Base-by-base conservation (phyloP, 2,329 filamentous ascomycete species). In the Ophiostoma montium region DNA sequence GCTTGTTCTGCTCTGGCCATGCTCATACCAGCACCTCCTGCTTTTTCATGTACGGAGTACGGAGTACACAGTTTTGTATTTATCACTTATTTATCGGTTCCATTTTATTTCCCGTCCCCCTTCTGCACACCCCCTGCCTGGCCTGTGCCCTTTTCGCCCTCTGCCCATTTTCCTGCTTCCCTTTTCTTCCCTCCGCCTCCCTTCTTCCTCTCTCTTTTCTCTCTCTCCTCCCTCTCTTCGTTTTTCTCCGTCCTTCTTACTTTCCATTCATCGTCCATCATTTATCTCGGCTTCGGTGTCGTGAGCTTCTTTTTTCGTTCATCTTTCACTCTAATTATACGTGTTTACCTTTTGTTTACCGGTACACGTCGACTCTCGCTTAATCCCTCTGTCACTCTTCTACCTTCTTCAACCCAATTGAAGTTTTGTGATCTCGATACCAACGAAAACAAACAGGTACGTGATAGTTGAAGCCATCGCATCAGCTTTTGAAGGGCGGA, bases 231-330 rank as follows among this genome's bases (percentile, higher is more conserved):
- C 19, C 32, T 48, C 46, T 47, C 19, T 32, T 45, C 23, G 35
- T 9, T 44, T 46, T 41, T 38, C 46, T n/a, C n/a, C 36, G 23
- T 39, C 43, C 13, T 35, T 33, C n/a, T 44, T 48, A 44, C 42
- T 18, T 49, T 50, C 38, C 31, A 43, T 53, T 53, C 48, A 48
- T 55, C 42, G 53, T 53, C 51, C 53, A 55, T 55, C 52, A 47
- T 54, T 52, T 52, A 50, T 39, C 42, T 48, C 53, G 52, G 48
- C 48, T 32, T 30, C 38, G 16, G 23, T 36, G 45, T 53, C 52
- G 39, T 49, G 36, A 47, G 23, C 47, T 35, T n/a, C 35, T 49
- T 36, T 44, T 47, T 42, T 35, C 33, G 45, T 47, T 47, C 41
- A 48, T 41, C 41, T 30, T 42, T 49, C 46, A 47, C 43, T 30